Percentiles rank a stretch among this genome's conserved stretches.
These are phyloP conservation scores for Globisporangium camurandrum DNA, from an alignment of 352 stramenopile genomes.

Conservation along the genomic window DNA sequence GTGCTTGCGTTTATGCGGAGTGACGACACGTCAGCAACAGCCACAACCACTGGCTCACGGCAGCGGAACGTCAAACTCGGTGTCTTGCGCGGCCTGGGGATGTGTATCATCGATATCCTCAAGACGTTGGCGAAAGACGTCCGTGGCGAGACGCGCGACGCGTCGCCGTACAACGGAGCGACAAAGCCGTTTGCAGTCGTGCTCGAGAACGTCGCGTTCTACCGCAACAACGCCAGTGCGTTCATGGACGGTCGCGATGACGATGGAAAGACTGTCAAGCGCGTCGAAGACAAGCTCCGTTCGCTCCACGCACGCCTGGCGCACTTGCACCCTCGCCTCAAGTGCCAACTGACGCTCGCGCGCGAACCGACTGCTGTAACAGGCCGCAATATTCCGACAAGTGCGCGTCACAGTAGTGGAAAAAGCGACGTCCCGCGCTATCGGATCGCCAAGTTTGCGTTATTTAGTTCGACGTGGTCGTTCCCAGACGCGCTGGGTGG, in stretches of 20 bases:
- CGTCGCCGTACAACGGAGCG: constrained; percentile 8
- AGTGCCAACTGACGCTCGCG: constrained; percentile 34
- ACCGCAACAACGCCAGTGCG: too few relatives aligned
- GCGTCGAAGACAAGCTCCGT: constrained; percentile 21
- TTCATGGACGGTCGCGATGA: constrained; percentile 14
- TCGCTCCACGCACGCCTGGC: constrained; percentile 14
- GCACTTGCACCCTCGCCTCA: constrained; percentile 21
- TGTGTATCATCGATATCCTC: constrained; percentile 23
- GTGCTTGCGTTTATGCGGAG: constrained; percentile 24
- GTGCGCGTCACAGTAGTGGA: too few relatives aligned
- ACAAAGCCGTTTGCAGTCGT: constrained; percentile 24
- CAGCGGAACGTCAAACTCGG: constrained; percentile 40
- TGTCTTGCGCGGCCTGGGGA: constrained; percentile 23
- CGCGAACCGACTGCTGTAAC: too few relatives aligned
- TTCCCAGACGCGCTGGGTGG: constrained; percentile 28
- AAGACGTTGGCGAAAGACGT: constrained; percentile 20
- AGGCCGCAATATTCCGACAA: too few relatives aligned
- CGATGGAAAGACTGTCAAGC: constrained; percentile 13
- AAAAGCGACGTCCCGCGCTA: constrained; percentile 5
- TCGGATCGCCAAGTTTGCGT: constrained; percentile 29
- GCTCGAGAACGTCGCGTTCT: constrained; percentile 26
- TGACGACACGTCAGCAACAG: too few relatives aligned
- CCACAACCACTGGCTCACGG: constrained; percentile 18
- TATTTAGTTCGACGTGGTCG: constrained; percentile 32
- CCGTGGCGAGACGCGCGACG: background rate